Evolutionary conservation across 257 asterid species (phyloP), one percentile per base, ranked within the genome.

Genomic region (Capsicum rhomboideum): DNA sequence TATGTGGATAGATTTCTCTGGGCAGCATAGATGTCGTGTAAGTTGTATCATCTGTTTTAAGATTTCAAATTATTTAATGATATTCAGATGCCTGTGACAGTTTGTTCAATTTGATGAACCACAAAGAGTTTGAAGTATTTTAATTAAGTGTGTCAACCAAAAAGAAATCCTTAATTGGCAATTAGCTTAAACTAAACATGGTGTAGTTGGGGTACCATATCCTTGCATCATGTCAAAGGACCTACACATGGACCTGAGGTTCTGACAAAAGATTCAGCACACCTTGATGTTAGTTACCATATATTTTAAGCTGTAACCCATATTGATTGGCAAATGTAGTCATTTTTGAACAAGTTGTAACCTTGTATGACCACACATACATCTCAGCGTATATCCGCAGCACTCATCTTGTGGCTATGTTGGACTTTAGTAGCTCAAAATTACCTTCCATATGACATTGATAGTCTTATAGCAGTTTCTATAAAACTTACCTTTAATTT

Each of bases 11-110:
- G 98, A 96, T 89, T 85, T 91, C 83, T 94, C 97, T 80, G 99
- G 99, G 71, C 98, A 94, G 88, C 97, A 90, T 40, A 91, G 98
- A 83, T 96, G 99, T 31, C 98, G 99, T 58, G 99, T 94, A 92
- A 90, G 97, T 8, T 37, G 34, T 28, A 46, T 28, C 58, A 28
- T 29, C 14, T 26, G n/a, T 28, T 64, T 64, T 28, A 28, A 11
- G 72, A 64, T 64, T 28, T 28, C 0, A 10, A 64, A 28, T 64
- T 26, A 1, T 26, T 64, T 28, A 28, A 14, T 64, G 40, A 64
- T 28, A 5, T 64, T 28, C 11, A 14, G 0, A 28, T 28, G 72
- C 42, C 4, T 14, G n/a, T 8, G 44, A 28, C 42, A 17, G 8
- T 64, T 64, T 28, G 72, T 64, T 8, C 42, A 63, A 10, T 63